Base-by-base conservation (phyloP, 805 yeast species). In the Metschnikowia arizonensis region DNA sequence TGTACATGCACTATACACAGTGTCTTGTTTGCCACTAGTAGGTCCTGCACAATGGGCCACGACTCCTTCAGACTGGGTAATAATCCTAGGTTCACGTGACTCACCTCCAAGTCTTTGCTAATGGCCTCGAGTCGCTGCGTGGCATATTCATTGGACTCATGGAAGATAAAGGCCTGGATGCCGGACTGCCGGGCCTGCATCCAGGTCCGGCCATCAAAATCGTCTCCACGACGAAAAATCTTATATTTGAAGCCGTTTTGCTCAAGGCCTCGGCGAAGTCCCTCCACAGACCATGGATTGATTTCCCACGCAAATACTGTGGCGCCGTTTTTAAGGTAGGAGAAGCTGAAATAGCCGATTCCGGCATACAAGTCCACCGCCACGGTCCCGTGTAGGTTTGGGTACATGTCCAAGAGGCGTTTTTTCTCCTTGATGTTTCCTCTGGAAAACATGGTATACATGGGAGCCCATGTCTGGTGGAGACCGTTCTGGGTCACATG, bases 371-470 rank as follows among this genome's bases (percentile, higher is more conserved):
- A 56, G 58, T 88, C 96, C 3, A 85, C 69, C 0, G 84, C 78
- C 18, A 68, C 72, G 0, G 69, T 66, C 10, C 62, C 69, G 8
- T 54, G 42, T 1, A 81, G 60, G 24, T 66, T 57, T 1, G 45
- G 35, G 47, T 67, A 78, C 0, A 61, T 60, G 15, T 69, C 69
- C 33, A 86, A 58, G 0, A 88, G 72, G 17, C 96, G 63, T 11
- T 79, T 74, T 60, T 88, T 88, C 57, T 88, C 96, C 51, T 84
- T 84, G 54, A 88, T 78, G 59, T 88, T 88, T 1, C 96, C 96
- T 15, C 96, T 64, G 40, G 90, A 82, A 59, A 88, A 88, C 96
- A 88, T 88, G 1, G 95, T 86, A 57, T 79, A 83, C 44, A 74
- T 60, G 1, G 96, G 96, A 5, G 91, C 87, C 96, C 96, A 88